phyloP scores from a whole-genome alignment of 768 basidiomycete species.

The Suillus decipiens region DNA sequence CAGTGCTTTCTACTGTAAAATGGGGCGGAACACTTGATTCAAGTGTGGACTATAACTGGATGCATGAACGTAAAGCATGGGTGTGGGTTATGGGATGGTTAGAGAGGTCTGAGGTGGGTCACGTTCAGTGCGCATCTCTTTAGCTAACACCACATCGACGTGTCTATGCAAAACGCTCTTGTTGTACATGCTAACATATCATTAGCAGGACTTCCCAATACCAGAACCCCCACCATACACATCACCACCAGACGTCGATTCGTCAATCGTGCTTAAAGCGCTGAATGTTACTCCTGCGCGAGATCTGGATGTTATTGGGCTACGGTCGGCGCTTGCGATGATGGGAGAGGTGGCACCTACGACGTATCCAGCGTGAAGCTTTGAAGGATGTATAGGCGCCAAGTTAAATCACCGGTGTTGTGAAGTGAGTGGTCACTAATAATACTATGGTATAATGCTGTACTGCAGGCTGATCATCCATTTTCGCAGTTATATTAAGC shows the following conservation, averaged over 20 bases:
- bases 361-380: conserved; percentile 22
- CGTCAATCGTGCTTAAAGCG: conserved; percentile 52
- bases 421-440: background rate
- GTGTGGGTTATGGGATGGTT: conserved; percentile 61
- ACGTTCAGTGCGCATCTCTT: conserved; percentile 5
- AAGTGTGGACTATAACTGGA: conserved; percentile 41
- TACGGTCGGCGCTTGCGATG: conserved; percentile 25
- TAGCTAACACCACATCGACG: conserved; percentile 3
- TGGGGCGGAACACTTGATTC: conserved; percentile 14
- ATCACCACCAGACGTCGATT: conserved; percentile 42
- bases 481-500: background rate
- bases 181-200: background rate
- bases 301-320: conserved; percentile 42
- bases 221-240: conserved; percentile 45
- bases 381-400: no score
- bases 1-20: conserved; percentile 17
- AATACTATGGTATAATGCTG: background rate
- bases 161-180: background rate
- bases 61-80: conserved; percentile 49
- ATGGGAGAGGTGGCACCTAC: conserved; percentile 23
- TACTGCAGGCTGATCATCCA: background rate
- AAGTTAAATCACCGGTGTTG: background rate
- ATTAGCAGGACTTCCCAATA: conserved; percentile 41
- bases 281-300: conserved; percentile 47
- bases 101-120: conserved; percentile 48